Evolutionary conservation across 176 grass and related monocot species (phyloP).

Genomic region (Aegilops speltoides): DNA sequence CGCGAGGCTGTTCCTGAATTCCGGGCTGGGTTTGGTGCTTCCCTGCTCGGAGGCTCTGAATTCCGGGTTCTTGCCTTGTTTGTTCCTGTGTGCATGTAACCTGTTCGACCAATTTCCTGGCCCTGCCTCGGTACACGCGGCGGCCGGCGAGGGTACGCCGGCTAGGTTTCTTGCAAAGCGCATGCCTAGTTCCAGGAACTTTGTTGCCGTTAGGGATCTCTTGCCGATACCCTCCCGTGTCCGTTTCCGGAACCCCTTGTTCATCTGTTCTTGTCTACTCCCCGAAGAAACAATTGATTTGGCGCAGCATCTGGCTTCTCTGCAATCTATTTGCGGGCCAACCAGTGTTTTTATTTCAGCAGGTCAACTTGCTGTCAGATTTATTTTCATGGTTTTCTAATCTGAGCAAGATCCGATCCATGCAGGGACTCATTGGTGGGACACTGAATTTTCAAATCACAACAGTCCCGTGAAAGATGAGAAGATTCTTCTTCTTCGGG

Average conservation of each 20-base stretch:
- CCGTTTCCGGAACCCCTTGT: background rate
- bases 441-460: background rate
- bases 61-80: background rate
- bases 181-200: background rate
- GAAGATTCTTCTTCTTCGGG: constrained; percentile 45
- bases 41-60: background rate
- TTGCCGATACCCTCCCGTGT: background rate
- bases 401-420: background rate
- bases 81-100: background rate
- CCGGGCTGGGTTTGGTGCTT: fast-evolving
- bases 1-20: background rate
- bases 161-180: background rate
- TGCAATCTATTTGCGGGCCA: no score
- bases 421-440: background rate
- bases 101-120: constrained; percentile 25
- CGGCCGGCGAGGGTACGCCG: background rate
- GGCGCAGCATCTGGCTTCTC: background rate
- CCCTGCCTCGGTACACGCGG: background rate
- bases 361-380: background rate
- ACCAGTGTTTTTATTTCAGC: background rate
- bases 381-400: background rate
- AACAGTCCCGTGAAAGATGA: constrained; percentile 1
- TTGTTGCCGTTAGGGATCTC: background rate
- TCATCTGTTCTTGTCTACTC: background rate
- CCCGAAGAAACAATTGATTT: background rate